These are phyloP conservation scores for Drechmeria coniospora DNA, from an alignment of 2,329 filamentous ascomycete genomes.

Conservation along the genomic window DNA sequence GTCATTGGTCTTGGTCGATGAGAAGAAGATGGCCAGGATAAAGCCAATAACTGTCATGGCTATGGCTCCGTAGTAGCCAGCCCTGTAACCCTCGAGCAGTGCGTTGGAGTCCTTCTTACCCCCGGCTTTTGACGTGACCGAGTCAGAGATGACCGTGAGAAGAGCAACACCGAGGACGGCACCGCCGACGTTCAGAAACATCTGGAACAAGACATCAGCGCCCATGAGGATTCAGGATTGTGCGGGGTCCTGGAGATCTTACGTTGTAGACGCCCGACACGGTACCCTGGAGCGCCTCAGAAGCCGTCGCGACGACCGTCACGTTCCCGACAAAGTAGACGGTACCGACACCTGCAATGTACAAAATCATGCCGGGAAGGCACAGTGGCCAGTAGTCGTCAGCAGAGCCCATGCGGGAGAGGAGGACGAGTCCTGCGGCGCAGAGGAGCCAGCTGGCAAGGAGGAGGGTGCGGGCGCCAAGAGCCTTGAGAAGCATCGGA, in stretches of 20 bases:
- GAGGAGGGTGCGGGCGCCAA: constrained; percentile 2
- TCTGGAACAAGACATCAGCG: constrained; percentile 1
- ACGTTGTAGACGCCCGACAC: constrained; percentile 5
- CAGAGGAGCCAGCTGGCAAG: constrained; percentile 4
- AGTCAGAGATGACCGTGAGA: constrained; percentile 6
- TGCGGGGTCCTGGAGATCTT: too few relatives aligned
- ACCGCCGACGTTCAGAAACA: constrained; percentile 5
- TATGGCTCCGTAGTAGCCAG: constrained; percentile 4
- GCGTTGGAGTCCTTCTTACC: constrained; percentile 1
- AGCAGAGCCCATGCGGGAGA: constrained; percentile 1
- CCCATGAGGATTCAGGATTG: too few relatives aligned
- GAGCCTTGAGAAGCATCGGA: constrained; percentile 1
- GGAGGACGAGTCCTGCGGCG: constrained; percentile 2
- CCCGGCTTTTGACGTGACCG: constrained; percentile 7
- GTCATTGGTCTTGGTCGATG: constrained; percentile 5
- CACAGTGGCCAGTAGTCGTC: constrained; percentile 4
- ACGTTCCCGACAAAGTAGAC: constrained; percentile 6
- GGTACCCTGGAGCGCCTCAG: constrained; percentile 3
- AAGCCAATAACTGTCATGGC: constrained; percentile 3
- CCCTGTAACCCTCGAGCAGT: constrained; percentile 2
- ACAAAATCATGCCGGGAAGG: constrained; percentile 4
- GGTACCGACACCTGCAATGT: constrained; percentile 5
- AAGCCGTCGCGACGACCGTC: constrained; percentile 3
- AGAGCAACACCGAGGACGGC: constrained; percentile 5
- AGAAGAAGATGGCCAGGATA: constrained; percentile 1